Percentiles rank a stretch among this genome's conserved stretches.
phyloP scores from a whole-genome alignment of 2,329 filamentous ascomycete genomes.

The Ilyonectria mors-panacis region DNA sequence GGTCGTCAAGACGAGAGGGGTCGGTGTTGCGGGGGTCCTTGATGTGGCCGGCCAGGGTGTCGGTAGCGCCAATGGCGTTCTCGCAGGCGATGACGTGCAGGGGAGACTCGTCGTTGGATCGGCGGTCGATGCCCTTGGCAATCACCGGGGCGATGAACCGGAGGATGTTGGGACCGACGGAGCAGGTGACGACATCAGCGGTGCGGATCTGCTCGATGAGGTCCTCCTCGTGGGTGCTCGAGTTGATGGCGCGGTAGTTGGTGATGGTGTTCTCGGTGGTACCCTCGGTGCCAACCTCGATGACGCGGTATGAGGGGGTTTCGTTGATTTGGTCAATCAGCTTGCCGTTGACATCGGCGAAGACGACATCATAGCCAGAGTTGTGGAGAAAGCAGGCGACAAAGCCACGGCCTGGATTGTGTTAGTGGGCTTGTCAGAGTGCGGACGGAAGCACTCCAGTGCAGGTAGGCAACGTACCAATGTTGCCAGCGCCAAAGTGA shows the following conservation, averaged over 20 bases:
- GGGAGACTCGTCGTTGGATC: constrained; percentile 75
- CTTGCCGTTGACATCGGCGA: constrained; percentile 91
- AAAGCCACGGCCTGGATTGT: constrained; percentile 76
- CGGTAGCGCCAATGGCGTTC: constrained; percentile 96
- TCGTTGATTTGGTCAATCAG: constrained; percentile 86
- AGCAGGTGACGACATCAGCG: constrained; percentile 94
- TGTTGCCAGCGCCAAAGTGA: constrained; percentile 90
- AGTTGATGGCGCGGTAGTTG: constrained; percentile 98
- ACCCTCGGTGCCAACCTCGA: constrained; percentile 89
- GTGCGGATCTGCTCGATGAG: constrained; percentile 88
- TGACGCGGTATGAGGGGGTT: constrained; percentile 86
- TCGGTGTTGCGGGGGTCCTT: constrained; percentile 81
- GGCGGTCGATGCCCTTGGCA: constrained; percentile 90
- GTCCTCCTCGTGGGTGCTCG: constrained; percentile 84
- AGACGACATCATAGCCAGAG: constrained; percentile 95
- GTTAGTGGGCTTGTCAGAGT: constrained; percentile 25
- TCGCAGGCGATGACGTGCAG: constrained; percentile 97
- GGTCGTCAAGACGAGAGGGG: constrained; percentile 74
- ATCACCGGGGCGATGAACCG: constrained; percentile 97
- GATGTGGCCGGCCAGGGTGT: constrained; percentile 87
- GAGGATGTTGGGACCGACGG: constrained; percentile 95
- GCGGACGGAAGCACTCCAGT: neutral
- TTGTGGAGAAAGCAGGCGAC: constrained; percentile 94
- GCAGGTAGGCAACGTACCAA: constrained; percentile 65
- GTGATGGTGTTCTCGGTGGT: constrained; percentile 87